Conservation (phyloP, 2,329 filamentous ascomycete genomes). For the Helotiales sp. region DNA sequence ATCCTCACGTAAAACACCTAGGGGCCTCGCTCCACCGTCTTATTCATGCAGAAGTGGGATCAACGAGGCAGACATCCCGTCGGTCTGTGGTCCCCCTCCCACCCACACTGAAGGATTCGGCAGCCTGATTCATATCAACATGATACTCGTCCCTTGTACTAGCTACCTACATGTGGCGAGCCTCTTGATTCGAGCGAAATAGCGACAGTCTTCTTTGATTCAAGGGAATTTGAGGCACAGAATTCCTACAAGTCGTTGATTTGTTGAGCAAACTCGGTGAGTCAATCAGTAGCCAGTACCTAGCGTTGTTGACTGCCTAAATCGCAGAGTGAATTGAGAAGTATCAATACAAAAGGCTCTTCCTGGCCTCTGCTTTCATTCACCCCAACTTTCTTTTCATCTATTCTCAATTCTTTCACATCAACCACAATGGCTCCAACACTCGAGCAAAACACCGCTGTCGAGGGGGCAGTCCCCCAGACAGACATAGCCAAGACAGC, state of each 20-base stretch:
- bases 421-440: constrained; percentile 15
- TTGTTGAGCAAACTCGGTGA: not conserved
- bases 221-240: not conserved
- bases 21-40: not conserved
- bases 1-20: not conserved
- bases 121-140: not conserved
- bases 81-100: not conserved
- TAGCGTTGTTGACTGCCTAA: constrained; percentile 8
- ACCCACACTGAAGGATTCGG: constrained; percentile 1
- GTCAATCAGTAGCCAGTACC: not conserved
- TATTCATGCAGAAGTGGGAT: not conserved
- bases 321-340: not conserved
- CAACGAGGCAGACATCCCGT: constrained; percentile 13
- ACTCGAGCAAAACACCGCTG: not conserved
- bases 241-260: not conserved
- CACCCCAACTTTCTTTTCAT: not conserved
- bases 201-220: not conserved
- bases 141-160: not conserved
- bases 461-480: not conserved
- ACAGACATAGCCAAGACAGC: not conserved
- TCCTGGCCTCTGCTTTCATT: not conserved
- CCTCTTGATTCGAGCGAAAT: not conserved
- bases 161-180: not conserved
- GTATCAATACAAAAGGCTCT: not conserved
- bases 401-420: not conserved